Percentiles rank a stretch among this genome's conserved stretches.
phyloP scores from a whole-genome alignment of 257 asterid species.

The Salvia hispanica region DNA sequence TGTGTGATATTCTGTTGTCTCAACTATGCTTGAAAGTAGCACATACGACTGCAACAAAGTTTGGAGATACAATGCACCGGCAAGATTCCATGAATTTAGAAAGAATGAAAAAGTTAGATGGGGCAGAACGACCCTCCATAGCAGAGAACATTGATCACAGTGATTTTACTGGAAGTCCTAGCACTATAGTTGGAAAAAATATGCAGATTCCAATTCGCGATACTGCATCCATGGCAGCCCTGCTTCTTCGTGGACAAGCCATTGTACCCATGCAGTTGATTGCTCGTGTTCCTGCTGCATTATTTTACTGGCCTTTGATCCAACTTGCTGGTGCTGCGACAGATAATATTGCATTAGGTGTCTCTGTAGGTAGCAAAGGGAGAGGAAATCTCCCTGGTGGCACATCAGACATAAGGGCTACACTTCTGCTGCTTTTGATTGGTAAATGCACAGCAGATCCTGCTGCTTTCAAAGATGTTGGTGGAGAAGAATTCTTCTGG shows the following conservation, averaged over 20 bases:
- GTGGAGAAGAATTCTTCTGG: constrained; percentile 97
- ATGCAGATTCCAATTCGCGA: constrained; percentile 49
- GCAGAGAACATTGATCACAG: constrained; percentile 44
- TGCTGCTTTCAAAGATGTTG: constrained; percentile 80
- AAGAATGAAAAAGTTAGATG: constrained; percentile 56
- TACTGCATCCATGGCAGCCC: constrained; percentile 90
- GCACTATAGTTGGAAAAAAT: constrained; percentile 47
- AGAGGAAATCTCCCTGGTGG: constrained; percentile 99
- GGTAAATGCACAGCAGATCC: constrained; percentile 98
- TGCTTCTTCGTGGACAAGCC: constrained; percentile 93
- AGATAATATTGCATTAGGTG: constrained; percentile 96
- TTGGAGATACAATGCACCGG: constrained; percentile 51
- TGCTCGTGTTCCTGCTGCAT: constrained; percentile 96
- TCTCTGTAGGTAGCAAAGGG: constrained; percentile 99
- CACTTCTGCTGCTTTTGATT: constrained; percentile 93
- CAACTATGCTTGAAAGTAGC: constrained; percentile 91
- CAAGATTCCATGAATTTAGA: constrained; percentile 57
- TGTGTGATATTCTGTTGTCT: constrained; percentile 94
- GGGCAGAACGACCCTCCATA: constrained; percentile 43
- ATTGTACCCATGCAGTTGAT: constrained; percentile 98
- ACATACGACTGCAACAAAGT: constrained; percentile 44
- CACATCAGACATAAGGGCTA: constrained; percentile 96
- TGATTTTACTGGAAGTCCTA: constrained; percentile 55
- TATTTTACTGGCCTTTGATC: constrained; percentile 96
- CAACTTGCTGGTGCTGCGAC: constrained; percentile 99